Evolutionary conservation across 768 basidiomycete genomes (phyloP).

Genomic region (Phaeotremella fagi): DNA sequence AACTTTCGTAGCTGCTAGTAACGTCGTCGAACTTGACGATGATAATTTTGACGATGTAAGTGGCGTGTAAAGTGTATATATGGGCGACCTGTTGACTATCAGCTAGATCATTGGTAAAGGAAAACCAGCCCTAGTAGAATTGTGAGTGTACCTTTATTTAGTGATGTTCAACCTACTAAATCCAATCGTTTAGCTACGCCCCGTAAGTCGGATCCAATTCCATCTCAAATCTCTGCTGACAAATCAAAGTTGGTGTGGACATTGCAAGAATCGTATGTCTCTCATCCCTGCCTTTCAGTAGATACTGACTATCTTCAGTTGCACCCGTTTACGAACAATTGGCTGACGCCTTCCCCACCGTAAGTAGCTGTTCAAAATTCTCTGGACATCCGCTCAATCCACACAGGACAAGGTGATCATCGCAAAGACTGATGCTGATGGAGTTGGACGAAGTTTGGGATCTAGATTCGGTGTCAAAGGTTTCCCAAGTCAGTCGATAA

Average conservation of each 20-base stretch:
- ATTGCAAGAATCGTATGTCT: slow-evolving; percentile 43
- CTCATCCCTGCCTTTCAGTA: slow-evolving; percentile 3
- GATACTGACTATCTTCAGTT: slow-evolving; percentile 51
- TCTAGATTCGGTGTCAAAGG: slow-evolving; percentile 71
- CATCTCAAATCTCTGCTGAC: background rate
- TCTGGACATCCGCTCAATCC: slow-evolving; percentile 2
- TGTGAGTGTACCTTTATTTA: slow-evolving; percentile 62
- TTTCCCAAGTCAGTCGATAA: slow-evolving; percentile 68
- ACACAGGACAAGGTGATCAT: slow-evolving; percentile 68
- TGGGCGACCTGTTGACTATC: background rate
- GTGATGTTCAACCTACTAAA: background rate
- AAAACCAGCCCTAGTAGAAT: slow-evolving; percentile 81
- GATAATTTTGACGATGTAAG: slow-evolving; percentile 66
- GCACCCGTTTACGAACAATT: slow-evolving; percentile 84
- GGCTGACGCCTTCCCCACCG: slow-evolving; percentile 68
- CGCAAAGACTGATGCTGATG: slow-evolving; percentile 91
- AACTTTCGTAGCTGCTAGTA: slow-evolving; percentile 53
- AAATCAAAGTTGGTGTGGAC: slow-evolving; percentile 41
- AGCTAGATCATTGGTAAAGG: slow-evolving; percentile 61
- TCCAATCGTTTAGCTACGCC: slow-evolving; percentile 18
- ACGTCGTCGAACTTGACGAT: slow-evolving; percentile 73
- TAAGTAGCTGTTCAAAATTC: slow-evolving; percentile 50
- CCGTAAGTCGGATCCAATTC: slow-evolving; percentile 21
- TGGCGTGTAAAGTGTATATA: slow-evolving; percentile 1
- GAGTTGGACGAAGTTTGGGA: slow-evolving; percentile 70